Conservation (phyloP, 768 basidiomycete genomes). For the Terana coerulea region DNA sequence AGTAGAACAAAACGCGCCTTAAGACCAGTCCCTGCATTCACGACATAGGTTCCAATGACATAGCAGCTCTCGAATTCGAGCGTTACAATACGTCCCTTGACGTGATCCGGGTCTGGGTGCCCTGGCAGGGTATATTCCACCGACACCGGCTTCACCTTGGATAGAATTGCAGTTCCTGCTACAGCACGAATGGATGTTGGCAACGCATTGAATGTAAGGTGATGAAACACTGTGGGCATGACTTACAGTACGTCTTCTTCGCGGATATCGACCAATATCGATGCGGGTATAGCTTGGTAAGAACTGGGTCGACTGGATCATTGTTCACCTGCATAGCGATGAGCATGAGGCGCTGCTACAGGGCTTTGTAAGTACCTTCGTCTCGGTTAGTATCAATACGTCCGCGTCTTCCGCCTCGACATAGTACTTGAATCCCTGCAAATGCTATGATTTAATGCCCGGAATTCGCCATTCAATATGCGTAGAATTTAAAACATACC, state of each 20-base stretch:
- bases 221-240: neutral
- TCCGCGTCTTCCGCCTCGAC: conserved; percentile 86
- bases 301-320: conserved; percentile 52
- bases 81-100: conserved; percentile 78
- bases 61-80: conserved; percentile 74
- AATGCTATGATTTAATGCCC: neutral
- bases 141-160: conserved; percentile 67
- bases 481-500: too few species aligned
- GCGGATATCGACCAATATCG: conserved; percentile 72
- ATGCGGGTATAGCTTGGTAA: conserved; percentile 61
- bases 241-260: conserved; percentile 77
- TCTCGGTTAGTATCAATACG: conserved; percentile 80
- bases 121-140: conserved; percentile 68
- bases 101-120: conserved; percentile 57
- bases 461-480: too few species aligned
- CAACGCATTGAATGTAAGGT: neutral
- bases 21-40: conserved; percentile 74
- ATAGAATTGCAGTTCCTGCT: conserved; percentile 83
- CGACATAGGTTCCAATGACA: conserved; percentile 77
- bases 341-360: neutral
- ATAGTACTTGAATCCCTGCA: conserved; percentile 76
- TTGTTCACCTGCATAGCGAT: conserved; percentile 61
- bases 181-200: too few species aligned
- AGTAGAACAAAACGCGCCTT: conserved; percentile 44
- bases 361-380: conserved; percentile 50